These are phyloP conservation scores for Symbiotaphrina buchneri DNA, from an alignment of 495 filamentous ascomycete genomes.

Conservation along the genomic window DNA sequence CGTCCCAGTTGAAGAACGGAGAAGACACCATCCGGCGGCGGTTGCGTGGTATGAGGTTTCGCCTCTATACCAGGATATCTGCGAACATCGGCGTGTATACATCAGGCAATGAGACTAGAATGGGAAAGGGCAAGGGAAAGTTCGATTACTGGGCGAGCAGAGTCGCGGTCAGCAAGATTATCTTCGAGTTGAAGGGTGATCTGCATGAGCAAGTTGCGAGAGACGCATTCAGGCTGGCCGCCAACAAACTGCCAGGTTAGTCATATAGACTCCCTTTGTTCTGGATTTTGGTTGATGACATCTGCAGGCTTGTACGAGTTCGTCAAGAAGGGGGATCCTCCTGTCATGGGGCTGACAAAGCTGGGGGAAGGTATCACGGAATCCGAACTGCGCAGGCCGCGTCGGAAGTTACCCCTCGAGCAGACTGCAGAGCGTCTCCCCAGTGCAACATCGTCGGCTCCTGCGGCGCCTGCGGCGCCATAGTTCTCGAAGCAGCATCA, in stretches of 20 bases:
- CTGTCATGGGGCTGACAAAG: conserved; percentile 87
- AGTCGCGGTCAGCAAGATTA: conserved; percentile 64
- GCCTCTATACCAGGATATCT: conserved; percentile 70
- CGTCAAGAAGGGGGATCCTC: conserved; percentile 76
- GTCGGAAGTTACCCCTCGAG: conserved; percentile 26
- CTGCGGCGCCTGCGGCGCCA: too few relatives aligned
- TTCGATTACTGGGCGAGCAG: conserved; percentile 93
- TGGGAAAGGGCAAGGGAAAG: conserved; percentile 96
- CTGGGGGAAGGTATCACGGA: conserved; percentile 58
- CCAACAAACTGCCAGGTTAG: conserved; percentile 85
- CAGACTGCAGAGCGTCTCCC: conserved; percentile 10
- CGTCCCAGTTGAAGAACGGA: conserved; percentile 65
- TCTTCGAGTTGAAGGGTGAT: conserved; percentile 81
- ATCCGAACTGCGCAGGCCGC: conserved; percentile 54
- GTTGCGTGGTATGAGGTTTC: conserved; percentile 78
- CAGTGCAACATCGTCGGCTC: conserved; percentile 22
- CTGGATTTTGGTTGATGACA: neutral
- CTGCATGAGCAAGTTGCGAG: conserved; percentile 84
- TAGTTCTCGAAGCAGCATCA: too few relatives aligned
- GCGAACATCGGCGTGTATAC: conserved; percentile 91
- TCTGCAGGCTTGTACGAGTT: conserved; percentile 70
- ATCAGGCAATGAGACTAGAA: conserved; percentile 81
- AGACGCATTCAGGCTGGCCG: conserved; percentile 86
- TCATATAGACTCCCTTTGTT: conserved; percentile 4
- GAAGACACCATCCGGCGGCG: conserved; percentile 81